Percentiles rank a stretch among this genome's conserved stretches.
Conservation (phyloP, 2,329 filamentous ascomycete genomes). For the Podosphaera leucotricha region DNA sequence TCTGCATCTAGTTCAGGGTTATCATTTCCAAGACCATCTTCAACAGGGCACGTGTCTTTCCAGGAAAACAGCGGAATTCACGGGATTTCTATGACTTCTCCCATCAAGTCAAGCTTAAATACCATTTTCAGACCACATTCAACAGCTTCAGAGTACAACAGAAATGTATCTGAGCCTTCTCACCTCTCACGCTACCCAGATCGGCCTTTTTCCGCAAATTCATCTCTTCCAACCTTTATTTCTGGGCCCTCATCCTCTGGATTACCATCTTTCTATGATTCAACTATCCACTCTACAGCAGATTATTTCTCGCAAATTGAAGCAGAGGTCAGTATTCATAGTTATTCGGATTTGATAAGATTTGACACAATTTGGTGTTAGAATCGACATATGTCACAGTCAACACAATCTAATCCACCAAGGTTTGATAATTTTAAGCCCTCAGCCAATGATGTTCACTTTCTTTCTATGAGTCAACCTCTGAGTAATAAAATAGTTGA, state of each 20-base stretch:
- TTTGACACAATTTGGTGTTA: not conserved
- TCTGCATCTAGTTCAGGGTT: slow-evolving; percentile 1
- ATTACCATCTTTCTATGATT: slow-evolving; percentile 1
- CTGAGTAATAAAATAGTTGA: not conserved
- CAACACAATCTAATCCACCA: not conserved
- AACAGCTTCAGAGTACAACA: slow-evolving; percentile 1
- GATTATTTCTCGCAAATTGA: slow-evolving; percentile 6
- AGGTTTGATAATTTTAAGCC: not conserved
- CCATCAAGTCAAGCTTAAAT: slow-evolving; percentile 5
- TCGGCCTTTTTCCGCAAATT: slow-evolving; percentile 1
- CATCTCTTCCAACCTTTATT: not conserved
- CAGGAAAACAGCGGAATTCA: not conserved
- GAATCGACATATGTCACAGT: not conserved
- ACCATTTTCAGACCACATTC: slow-evolving; percentile 5
- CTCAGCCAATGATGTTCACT: not conserved
- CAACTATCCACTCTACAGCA: not conserved
- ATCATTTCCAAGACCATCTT: slow-evolving; percentile 2
- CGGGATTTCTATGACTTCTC: not conserved
- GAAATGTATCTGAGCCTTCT: not conserved
- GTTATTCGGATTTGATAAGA: no score
- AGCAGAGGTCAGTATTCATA: slow-evolving; percentile 5
- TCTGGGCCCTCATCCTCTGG: not conserved
- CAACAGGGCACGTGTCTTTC: not conserved
- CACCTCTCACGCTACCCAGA: not conserved
- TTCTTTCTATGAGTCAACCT: not conserved